These are phyloP conservation scores for Rhododendron simsii DNA, from an alignment of 148 eudicot genomes.

Conservation along the genomic window DNA sequence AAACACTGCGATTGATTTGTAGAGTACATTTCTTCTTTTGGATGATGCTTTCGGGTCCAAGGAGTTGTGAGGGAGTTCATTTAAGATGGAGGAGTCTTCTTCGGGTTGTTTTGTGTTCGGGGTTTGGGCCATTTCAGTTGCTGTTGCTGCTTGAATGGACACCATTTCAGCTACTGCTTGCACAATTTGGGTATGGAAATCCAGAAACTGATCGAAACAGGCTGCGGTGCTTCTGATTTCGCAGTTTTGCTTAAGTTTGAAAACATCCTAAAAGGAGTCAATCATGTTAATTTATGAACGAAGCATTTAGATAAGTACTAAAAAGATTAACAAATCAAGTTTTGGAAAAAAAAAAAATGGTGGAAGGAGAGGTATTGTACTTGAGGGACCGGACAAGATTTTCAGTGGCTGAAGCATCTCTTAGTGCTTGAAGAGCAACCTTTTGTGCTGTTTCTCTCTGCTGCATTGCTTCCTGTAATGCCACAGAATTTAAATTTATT, in stretches of 20 bases:
- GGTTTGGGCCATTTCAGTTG: slow-evolving; percentile 30
- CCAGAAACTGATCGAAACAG: slow-evolving; percentile 75
- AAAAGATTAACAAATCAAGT: background rate
- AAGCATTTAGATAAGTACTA: background rate
- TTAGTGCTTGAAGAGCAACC: slow-evolving; percentile 82
- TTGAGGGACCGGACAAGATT: slow-evolving; percentile 47
- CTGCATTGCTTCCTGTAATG: slow-evolving; percentile 53
- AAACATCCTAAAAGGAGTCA: slow-evolving; percentile 43
- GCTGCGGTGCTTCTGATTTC: slow-evolving; percentile 59
- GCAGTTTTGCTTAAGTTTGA: slow-evolving; percentile 69
- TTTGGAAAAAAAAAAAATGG: background rate
- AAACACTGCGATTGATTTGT: slow-evolving; percentile 65
- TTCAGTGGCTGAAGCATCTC: slow-evolving; percentile 87
- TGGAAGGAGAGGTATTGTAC: slow-evolving; percentile 5
- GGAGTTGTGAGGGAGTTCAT: slow-evolving; percentile 49
- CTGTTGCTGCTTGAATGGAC: slow-evolving; percentile 72
- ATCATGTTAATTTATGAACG: background rate
- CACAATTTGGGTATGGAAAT: slow-evolving; percentile 62
- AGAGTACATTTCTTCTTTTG: slow-evolving; percentile 54
- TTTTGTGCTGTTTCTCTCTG: slow-evolving; percentile 89
- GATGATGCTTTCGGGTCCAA: slow-evolving; percentile 40
- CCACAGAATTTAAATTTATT: background rate
- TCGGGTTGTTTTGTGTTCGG: slow-evolving; percentile 18
- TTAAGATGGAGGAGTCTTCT: slow-evolving; percentile 30
- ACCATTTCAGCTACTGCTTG: slow-evolving; percentile 76